phyloP scores from a whole-genome alignment of 345 rosid genomes.

The Dimocarpus longan region DNA sequence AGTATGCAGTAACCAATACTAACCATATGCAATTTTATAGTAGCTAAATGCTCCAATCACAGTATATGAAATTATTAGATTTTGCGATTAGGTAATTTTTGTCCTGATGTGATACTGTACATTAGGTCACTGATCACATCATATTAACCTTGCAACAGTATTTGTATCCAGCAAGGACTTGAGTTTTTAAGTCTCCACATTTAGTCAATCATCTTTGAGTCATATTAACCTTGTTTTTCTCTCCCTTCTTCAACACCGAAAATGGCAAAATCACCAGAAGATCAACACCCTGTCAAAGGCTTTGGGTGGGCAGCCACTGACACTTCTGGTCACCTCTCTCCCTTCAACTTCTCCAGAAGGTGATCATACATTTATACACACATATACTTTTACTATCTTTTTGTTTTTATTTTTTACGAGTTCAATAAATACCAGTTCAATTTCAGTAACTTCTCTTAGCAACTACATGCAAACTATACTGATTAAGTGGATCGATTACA shows the following conservation, averaged over 20 bases:
- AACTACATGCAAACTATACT: too few species aligned
- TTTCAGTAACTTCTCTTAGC: neutral
- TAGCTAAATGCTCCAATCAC: too few species aligned
- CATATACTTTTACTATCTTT: too few species aligned
- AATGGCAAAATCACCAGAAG: conserved; percentile 29
- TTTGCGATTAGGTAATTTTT: too few species aligned
- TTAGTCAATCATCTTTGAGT: neutral
- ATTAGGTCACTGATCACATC: neutral
- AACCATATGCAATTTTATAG: too few species aligned
- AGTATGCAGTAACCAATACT: too few species aligned
- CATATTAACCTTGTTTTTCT: neutral
- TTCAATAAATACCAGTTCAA: neutral
- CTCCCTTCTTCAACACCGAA: neutral
- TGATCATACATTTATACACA: neutral
- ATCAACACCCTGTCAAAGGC: conserved; percentile 32
- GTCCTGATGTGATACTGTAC: neutral
- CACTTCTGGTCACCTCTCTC: conserved; percentile 38
- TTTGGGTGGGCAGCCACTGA: conserved; percentile 46
- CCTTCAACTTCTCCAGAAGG: conserved; percentile 47
- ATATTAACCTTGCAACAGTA: neutral
- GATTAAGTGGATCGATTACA: too few species aligned
- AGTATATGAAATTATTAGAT: too few species aligned
- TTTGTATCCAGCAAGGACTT: too few species aligned
- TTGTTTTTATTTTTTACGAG: too few species aligned
- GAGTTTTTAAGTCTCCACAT: too few species aligned